Evolutionary conservation across 2,329 filamentous ascomycete species (phyloP).

Genomic region (Calonectria montana): DNA sequence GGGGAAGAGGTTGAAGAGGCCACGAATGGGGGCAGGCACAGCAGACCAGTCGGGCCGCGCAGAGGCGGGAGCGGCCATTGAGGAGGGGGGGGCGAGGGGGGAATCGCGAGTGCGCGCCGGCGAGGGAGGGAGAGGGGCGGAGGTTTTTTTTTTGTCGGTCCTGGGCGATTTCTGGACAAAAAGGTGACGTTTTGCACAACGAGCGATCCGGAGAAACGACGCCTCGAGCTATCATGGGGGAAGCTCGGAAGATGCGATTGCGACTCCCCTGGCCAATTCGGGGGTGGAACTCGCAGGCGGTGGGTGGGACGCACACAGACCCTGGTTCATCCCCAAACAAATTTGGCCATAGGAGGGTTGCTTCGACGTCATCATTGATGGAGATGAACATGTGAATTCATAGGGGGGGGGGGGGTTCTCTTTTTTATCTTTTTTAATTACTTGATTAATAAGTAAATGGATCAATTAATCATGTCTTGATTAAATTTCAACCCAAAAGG

Average conservation of each 20-base stretch:
- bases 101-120: neutral
- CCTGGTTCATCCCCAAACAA: neutral
- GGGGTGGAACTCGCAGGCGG: slow-evolving; percentile 2
- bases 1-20: slow-evolving; percentile 87
- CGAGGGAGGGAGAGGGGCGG: neutral
- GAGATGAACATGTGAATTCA: neutral
- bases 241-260: slow-evolving; percentile 10
- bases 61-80: slow-evolving; percentile 32
- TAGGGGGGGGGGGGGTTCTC: neutral
- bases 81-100: neutral
- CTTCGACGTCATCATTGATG: neutral
- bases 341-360: neutral
- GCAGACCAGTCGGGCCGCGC: slow-evolving; percentile 57
- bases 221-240: neutral
- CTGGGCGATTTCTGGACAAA: neutral
- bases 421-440: too few species aligned
- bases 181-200: neutral
- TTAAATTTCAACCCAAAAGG: neutral
- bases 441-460: neutral
- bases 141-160: too few species aligned
- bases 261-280: slow-evolving; percentile 7
- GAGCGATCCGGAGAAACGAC: neutral
- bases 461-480: neutral
- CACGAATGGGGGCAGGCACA: slow-evolving; percentile 81
- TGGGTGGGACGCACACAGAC: neutral